phyloP scores from a whole-genome alignment of 139 green algal genomes.

The Volvox reticuliferus region DNA sequence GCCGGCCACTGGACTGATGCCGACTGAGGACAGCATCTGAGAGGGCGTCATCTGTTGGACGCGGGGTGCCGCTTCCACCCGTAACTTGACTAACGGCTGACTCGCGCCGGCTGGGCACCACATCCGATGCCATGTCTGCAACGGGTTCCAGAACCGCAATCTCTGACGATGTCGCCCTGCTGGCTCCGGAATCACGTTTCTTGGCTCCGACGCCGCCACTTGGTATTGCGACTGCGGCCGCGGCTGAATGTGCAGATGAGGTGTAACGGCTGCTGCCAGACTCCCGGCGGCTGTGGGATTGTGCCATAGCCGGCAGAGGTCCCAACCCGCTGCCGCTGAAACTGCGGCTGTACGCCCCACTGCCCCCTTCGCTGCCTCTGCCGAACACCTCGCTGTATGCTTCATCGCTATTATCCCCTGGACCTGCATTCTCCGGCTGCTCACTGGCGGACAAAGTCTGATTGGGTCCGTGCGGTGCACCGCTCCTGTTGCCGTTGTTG shows the following conservation, averaged over 20 bases:
- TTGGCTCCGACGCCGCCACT: background rate
- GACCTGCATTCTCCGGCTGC: background rate
- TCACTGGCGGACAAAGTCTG: background rate
- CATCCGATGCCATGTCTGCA: background rate
- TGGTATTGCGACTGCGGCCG: too few species aligned
- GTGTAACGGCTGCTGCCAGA: background rate
- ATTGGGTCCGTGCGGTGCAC: background rate
- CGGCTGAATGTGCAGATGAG: background rate
- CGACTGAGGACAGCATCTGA: too few species aligned
- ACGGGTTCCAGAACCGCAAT: background rate
- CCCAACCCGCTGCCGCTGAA: background rate
- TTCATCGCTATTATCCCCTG: background rate
- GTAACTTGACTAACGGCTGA: background rate
- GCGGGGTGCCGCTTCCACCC: too few species aligned
- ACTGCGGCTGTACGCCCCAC: background rate
- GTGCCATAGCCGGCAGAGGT: background rate
- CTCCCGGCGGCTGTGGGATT: background rate
- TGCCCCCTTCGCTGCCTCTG: background rate
- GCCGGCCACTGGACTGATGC: background rate
- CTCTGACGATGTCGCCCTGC: too few species aligned
- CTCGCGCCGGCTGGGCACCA: slow-evolving; percentile 1
- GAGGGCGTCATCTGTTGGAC: too few species aligned
- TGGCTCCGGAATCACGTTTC: background rate
- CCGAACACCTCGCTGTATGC: background rate
- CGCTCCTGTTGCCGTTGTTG: background rate